Evolutionary conservation across 306 rosid genomes (phyloP), one percentile per base, ranked within the genome.

Genomic region (Abrus precatorius): DNA sequence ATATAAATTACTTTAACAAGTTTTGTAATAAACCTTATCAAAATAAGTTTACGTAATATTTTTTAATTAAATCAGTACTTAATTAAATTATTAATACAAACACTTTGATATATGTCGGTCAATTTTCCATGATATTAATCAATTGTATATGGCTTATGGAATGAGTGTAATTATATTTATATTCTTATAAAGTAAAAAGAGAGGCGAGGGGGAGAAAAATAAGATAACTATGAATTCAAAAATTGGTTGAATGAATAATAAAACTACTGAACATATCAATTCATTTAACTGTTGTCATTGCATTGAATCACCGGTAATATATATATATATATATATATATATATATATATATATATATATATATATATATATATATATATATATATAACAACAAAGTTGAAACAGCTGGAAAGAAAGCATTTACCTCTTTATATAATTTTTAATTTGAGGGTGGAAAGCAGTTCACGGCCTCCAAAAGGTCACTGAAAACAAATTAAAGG

Each of bases 401-500:
- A 74, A 30, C 5, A 43, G 69, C 44, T 59, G 53, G 59, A 20
- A 57, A 60, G 14, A 59, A 73, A 73, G 45, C 14, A 28, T 45
- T 45, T 63, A 47, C 13, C 69, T 29, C 59, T 74, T 55, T 75
- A 48, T 57, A 28, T 34, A 36, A 38, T 65, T 40, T 65, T 65
- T 41, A 14, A 65, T 65, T 40, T 65, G 0, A 41, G 52, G 52
- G 13, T 36, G 34, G 8, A 29, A 68, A 72, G 9, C 5, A 52
- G 68, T 76, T 75, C 86, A 62, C 75, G 68, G 63, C 74, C 83
- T 41, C 66, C 85, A 72, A 75, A 54, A 63, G 53, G 72, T 43
- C 65, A 76, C 61, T 10, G 34, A 52, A 56, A 82, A 62, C 59
- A 67, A 69, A 69, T 20, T 41, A 33, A 63, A 62, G 48, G 45